These are phyloP conservation scores for Psilocybe azurescens DNA, from an alignment of 768 basidiomycete species.

Conservation along the genomic window DNA sequence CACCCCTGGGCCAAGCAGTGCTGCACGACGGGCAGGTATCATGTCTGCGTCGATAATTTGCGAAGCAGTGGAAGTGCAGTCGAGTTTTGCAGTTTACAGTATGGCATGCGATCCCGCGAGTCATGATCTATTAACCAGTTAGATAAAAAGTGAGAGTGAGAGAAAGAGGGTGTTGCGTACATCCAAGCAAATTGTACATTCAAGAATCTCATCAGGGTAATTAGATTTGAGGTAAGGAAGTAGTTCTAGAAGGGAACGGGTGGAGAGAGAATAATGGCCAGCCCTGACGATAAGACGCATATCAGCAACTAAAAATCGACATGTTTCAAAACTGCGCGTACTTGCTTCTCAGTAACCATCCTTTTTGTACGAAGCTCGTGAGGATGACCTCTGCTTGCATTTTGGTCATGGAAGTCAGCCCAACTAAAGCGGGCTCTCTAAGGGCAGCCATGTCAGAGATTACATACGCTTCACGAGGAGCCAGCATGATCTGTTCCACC, in stretches of 20 bases:
- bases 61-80: constrained; percentile 72
- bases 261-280: constrained; percentile 77
- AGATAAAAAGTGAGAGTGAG: neutral
- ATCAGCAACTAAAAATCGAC: neutral
- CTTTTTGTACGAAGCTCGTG: constrained; percentile 82
- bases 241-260: constrained; percentile 78
- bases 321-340: constrained; percentile 37
- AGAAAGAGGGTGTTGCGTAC: constrained; percentile 38
- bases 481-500: constrained; percentile 89
- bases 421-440: constrained; percentile 67
- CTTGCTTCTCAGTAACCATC: constrained; percentile 81
- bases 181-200: constrained; percentile 79
- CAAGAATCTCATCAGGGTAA: constrained; percentile 71
- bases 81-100: constrained; percentile 65
- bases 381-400: constrained; percentile 76
- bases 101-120: constrained; percentile 68
- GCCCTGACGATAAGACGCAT: constrained; percentile 39
- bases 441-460: constrained; percentile 80
- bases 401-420: constrained; percentile 67
- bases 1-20: constrained; percentile 63
- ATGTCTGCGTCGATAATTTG: constrained; percentile 46
- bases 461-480: constrained; percentile 75
- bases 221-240: constrained; percentile 72
- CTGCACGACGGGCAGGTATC: constrained; percentile 61
- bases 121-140: constrained; percentile 55